Conservation (phyloP, 768 basidiomycete species). For the Rhizopogon rudus region DNA sequence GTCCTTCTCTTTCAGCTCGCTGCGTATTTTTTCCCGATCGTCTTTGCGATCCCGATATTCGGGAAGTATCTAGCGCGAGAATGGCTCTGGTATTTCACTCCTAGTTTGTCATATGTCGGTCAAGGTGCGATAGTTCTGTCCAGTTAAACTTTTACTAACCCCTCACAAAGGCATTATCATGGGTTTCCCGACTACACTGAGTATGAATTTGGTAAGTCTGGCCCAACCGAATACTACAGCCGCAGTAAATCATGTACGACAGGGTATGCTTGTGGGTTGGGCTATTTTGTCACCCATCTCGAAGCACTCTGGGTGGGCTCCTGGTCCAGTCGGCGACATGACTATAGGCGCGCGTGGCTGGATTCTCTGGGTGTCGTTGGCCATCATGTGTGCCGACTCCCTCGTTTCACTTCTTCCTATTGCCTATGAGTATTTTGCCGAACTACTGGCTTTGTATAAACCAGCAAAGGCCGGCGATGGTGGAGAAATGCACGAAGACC, state of each 20-base stretch:
- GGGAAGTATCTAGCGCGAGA: slow-evolving; percentile 76
- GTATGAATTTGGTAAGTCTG: slow-evolving; percentile 75
- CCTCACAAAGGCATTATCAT: slow-evolving; percentile 77
- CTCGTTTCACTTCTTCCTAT: slow-evolving; percentile 83
- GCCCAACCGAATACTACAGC: slow-evolving; percentile 1
- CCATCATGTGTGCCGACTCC: slow-evolving; percentile 93
- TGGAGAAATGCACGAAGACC: slow-evolving; percentile 32
- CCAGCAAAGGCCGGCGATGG: slow-evolving; percentile 21
- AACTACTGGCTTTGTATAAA: slow-evolving; percentile 25
- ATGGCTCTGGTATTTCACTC: slow-evolving; percentile 94
- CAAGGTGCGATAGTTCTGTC: slow-evolving; percentile 49
- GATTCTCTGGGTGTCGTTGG: slow-evolving; percentile 95
- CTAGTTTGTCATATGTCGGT: slow-evolving; percentile 87
- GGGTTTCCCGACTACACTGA: slow-evolving; percentile 91
- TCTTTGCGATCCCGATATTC: slow-evolving; percentile 85
- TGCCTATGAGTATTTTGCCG: slow-evolving; percentile 44
- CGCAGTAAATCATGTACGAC: not conserved
- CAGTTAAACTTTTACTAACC: slow-evolving; percentile 2
- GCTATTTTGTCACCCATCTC: slow-evolving; percentile 87
- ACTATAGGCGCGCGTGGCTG: slow-evolving; percentile 86
- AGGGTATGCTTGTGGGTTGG: slow-evolving; percentile 99
- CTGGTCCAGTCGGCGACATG: slow-evolving; percentile 87
- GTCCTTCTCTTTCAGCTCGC: slow-evolving; percentile 46
- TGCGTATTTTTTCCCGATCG: slow-evolving; percentile 85
- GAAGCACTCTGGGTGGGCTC: slow-evolving; percentile 84